phyloP scores from a whole-genome alignment of 2,329 filamentous ascomycete species.

The Fusarium falciforme region DNA sequence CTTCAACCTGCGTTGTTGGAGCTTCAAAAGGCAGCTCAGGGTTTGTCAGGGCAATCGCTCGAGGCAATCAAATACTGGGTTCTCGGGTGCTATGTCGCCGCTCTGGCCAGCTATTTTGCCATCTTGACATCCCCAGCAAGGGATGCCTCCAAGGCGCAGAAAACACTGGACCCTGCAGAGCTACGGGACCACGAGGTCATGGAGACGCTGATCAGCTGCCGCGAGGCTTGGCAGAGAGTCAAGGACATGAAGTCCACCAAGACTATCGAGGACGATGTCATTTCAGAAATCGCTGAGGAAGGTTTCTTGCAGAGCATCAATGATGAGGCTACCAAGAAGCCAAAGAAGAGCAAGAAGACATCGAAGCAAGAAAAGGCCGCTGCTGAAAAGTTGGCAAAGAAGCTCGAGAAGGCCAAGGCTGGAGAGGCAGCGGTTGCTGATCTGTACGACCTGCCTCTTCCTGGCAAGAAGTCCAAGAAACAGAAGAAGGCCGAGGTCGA shows the following conservation, averaged over 20 bases:
- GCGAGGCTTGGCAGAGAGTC: slow-evolving; percentile 82
- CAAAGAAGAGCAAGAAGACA: slow-evolving; percentile 45
- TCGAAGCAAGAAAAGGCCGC: slow-evolving; percentile 51
- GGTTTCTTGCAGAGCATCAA: slow-evolving; percentile 43
- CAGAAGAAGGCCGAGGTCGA: slow-evolving; percentile 47
- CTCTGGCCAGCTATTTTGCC: slow-evolving; percentile 93
- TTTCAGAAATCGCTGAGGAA: slow-evolving; percentile 35
- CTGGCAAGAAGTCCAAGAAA: slow-evolving; percentile 59
- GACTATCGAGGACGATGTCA: slow-evolving; percentile 48
- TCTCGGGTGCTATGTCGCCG: slow-evolving; percentile 85
- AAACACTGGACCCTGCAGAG: slow-evolving; percentile 79
- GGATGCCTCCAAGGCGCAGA: slow-evolving; percentile 62
- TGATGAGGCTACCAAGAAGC: slow-evolving; percentile 42
- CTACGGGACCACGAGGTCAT: slow-evolving; percentile 92
- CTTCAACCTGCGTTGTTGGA: slow-evolving; percentile 74
- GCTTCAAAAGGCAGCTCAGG: slow-evolving; percentile 68
- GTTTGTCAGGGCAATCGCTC: slow-evolving; percentile 63
- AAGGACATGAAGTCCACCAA: slow-evolving; percentile 70
- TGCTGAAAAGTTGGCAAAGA: slow-evolving; percentile 55
- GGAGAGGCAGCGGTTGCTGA: slow-evolving; percentile 78
- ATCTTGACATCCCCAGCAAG: slow-evolving; percentile 85
- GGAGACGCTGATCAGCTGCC: slow-evolving; percentile 82
- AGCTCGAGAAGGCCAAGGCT: slow-evolving; percentile 63
- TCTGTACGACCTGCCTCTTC: slow-evolving; percentile 71
- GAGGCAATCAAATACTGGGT: slow-evolving; percentile 80